Evolutionary conservation across 208 protist genomes (phyloP).

Genomic region (Wallacemonas sp.): DNA sequence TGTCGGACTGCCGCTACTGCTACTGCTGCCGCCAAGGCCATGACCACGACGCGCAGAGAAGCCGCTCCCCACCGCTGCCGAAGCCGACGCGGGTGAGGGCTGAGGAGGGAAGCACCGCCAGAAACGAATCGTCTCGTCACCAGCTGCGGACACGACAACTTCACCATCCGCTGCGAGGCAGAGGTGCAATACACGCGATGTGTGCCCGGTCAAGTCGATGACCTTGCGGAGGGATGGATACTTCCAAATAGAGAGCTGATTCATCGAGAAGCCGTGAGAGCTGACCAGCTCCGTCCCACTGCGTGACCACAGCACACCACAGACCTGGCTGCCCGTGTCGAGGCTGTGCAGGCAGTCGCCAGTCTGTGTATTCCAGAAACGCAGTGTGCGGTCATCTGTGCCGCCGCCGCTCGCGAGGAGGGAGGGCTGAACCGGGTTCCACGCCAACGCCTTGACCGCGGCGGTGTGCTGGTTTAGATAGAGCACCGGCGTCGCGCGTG

Average conservation of each 20-base stretch:
- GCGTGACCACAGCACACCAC: slow-evolving; percentile 95
- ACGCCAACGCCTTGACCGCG: slow-evolving; percentile 99
- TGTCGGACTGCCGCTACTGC: neutral
- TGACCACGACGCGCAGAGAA: too few relatives aligned
- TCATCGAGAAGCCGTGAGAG: slow-evolving; percentile 98
- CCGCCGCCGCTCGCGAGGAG: slow-evolving; percentile 98
- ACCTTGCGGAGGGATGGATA: slow-evolving; percentile 97
- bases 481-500: slow-evolving; percentile 59
- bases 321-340: slow-evolving; percentile 98
- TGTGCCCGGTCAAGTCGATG: slow-evolving; percentile 98
- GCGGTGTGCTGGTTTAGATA: slow-evolving; percentile 93
- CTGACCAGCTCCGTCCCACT: slow-evolving; percentile 97
- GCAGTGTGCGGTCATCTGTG: slow-evolving; percentile 96
- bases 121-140: slow-evolving; percentile 98
- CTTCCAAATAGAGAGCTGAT: slow-evolving; percentile 99
- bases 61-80: neutral
- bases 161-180: slow-evolving; percentile 96
- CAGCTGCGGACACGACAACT: slow-evolving; percentile 97
- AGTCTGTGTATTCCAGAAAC: slow-evolving; percentile 98
- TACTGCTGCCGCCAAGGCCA: too few relatives aligned
- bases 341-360: slow-evolving; percentile 93
- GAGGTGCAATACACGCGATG: slow-evolving; percentile 97
- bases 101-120: slow-evolving; percentile 82
- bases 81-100: neutral
- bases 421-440: slow-evolving; percentile 95